Evolutionary conservation across 148 eudicot species (phyloP).

Genomic region (Camellia granthamiana): DNA sequence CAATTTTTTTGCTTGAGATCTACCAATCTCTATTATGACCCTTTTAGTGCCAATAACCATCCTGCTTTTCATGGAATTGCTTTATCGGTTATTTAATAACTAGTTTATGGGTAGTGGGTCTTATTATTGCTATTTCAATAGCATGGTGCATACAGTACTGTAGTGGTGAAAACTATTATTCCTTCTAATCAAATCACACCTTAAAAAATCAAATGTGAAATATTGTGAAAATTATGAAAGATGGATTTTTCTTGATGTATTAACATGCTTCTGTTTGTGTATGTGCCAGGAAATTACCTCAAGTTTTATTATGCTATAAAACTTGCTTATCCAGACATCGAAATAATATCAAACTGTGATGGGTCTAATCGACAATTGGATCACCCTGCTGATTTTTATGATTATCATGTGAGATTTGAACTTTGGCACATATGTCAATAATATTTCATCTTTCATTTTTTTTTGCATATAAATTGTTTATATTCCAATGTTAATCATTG

Average conservation of each 20-base stretch:
- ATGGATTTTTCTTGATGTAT: background rate
- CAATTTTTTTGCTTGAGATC: background rate
- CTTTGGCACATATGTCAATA: background rate
- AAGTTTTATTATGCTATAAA: slow-evolving; percentile 67
- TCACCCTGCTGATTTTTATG: slow-evolving; percentile 91
- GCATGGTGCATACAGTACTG: background rate
- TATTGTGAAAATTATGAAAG: background rate
- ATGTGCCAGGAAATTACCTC: slow-evolving; percentile 66
- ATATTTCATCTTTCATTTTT: background rate
- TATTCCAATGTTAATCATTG: background rate
- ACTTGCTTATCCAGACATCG: slow-evolving; percentile 76
- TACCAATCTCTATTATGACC: background rate
- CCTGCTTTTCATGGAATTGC: background rate
- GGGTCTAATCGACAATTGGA: slow-evolving; percentile 54
- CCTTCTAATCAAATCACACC: background rate
- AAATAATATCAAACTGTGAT: slow-evolving; percentile 78
- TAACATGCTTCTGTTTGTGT: slow-evolving; percentile 12
- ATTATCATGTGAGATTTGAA: slow-evolving; percentile 66
- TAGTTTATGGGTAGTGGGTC: background rate
- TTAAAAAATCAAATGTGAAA: background rate
- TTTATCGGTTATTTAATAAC: background rate
- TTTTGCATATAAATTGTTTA: background rate
- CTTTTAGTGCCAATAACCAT: background rate
- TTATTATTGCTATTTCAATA: background rate
- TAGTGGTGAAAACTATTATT: background rate